Conservation (phyloP, 495 filamentous ascomycete species). For the Alectoria sarmentosa region DNA sequence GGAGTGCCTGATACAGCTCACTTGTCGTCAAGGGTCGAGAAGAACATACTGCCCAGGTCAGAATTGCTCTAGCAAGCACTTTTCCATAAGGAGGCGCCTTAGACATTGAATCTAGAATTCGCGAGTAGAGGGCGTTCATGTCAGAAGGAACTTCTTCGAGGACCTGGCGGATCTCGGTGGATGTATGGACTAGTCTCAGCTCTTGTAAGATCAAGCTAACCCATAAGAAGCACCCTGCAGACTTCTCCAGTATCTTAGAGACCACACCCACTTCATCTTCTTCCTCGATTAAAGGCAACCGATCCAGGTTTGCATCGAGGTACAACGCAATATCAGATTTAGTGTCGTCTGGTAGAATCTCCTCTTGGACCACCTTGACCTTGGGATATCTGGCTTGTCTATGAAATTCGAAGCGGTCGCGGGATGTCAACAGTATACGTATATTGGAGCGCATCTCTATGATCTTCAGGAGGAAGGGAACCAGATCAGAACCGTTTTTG, state of each 20-base stretch:
- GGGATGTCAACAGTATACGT: constrained; percentile 32
- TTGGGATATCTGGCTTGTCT: constrained; percentile 1
- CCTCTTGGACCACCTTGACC: constrained; percentile 17
- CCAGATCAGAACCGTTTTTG: constrained; percentile 19
- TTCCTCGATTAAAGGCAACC: constrained; percentile 19
- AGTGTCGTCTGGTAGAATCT: constrained; percentile 15
- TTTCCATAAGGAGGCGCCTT: constrained; percentile 21
- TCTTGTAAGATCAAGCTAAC: constrained; percentile 30
- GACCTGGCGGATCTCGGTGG: constrained; percentile 26
- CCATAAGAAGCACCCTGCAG: constrained; percentile 36
- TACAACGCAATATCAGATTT: constrained; percentile 18
- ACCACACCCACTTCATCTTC: constrained; percentile 20
- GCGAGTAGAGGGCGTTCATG: constrained; percentile 32
- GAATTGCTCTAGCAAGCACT: constrained; percentile 29
- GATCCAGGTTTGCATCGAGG: constrained; percentile 14
- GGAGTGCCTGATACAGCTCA: constrained; percentile 32
- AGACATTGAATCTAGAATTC: constrained; percentile 29
- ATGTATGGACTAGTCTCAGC: constrained; percentile 25
- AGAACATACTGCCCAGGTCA: constrained; percentile 33
- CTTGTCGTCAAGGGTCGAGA: constrained; percentile 28
- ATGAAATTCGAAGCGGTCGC: constrained; percentile 17
- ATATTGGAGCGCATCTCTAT: constrained; percentile 22
- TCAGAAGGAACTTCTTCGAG: constrained; percentile 33
- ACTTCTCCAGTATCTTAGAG: constrained; percentile 30
- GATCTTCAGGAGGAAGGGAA: constrained; percentile 30